These are phyloP conservation scores for Grifola frondosa DNA, from an alignment of 1,284 basidiomycete genomes.

Conservation along the genomic window DNA sequence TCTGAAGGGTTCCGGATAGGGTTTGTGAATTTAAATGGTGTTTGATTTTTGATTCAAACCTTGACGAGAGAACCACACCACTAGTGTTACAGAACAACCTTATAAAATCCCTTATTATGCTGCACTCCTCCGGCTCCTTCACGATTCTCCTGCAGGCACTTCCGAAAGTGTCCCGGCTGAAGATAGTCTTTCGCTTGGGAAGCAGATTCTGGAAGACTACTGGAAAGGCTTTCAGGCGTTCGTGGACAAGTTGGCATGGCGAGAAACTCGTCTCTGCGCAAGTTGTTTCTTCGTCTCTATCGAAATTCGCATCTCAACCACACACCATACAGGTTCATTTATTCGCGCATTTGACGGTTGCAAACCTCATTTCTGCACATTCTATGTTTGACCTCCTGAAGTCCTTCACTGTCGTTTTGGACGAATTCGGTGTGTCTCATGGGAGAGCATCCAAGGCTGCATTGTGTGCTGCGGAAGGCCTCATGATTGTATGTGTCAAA, in stretches of 20 bases:
- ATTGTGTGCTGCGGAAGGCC: slow-evolving; percentile 83
- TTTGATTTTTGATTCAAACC: not conserved
- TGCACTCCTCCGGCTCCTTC: slow-evolving; percentile 72
- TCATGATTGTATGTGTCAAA: slow-evolving; percentile 67
- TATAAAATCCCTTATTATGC: slow-evolving; percentile 91
- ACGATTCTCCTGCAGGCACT: slow-evolving; percentile 43
- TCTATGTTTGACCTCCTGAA: slow-evolving; percentile 79
- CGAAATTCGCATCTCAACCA: slow-evolving; percentile 4
- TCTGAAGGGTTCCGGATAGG: slow-evolving; percentile 77
- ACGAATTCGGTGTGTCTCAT: slow-evolving; percentile 88
- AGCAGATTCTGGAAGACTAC: slow-evolving; percentile 83
- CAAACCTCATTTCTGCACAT: slow-evolving; percentile 69
- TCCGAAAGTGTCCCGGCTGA: slow-evolving; percentile 34
- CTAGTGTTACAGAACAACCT: slow-evolving; percentile 86
- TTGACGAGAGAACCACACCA: too few relatives aligned
- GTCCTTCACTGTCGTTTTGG: slow-evolving; percentile 81
- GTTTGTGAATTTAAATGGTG: slow-evolving; percentile 39
- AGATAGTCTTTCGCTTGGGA: slow-evolving; percentile 51
- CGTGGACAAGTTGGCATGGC: slow-evolving; percentile 86
- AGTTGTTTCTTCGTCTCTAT: slow-evolving; percentile 32
- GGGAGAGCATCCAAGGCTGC: slow-evolving; percentile 84
- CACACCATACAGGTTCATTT: slow-evolving; percentile 70
- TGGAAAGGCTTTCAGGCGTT: slow-evolving; percentile 85
- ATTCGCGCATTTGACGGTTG: slow-evolving; percentile 82
- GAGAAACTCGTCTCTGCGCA: slow-evolving; percentile 83